Evolutionary conservation across 805 yeast genomes (phyloP), one percentile per base, ranked within the genome.

Genomic region (Suhomyces canberraensis): DNA sequence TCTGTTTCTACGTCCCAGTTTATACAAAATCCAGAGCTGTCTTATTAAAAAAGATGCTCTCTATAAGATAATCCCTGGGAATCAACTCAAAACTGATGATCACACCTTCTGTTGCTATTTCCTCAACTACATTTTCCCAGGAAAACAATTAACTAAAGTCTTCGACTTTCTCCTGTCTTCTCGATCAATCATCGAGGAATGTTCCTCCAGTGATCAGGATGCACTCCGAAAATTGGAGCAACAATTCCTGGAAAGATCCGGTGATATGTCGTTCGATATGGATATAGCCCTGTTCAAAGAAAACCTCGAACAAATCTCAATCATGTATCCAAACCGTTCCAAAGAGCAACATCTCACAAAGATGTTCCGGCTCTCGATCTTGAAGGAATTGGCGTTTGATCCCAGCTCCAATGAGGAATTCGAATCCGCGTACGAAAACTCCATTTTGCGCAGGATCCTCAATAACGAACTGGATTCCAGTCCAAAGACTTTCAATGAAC

Each of bases 351-450:
- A 13, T 7, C 25, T 11, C 24, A 20, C 29, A 4, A 30, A 32
- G 35, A 33, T 34, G 8, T 39, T 31, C 37, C 20, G 32, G 16
- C 29, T 34, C 11, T 39, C 41, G 31, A 16, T 41, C 16, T 22
- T 41, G 28, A 41, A 41, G 22, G 42, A 37, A 17, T 25, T 41
- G 11, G 25, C 37, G 2, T 41, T 38, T 25, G 33, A 35, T 21
- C 43, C 47, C 4, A 30, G 37, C 22, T 15, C 28, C 13, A 40
- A 45, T 15, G 44, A 41, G 14, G 36, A 41, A 16, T 46, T 33
- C 27, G 50, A 46, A 35, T 17, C 25, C 30, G 34, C 31, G 28
- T 48, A 46, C 35, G 47, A 46, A 26, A 48, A 48, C 28, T 37
- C 30, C 16, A 46, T 48, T 15, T 29, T 48, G 16, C 30, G 48